Evolutionary conservation across 2,329 filamentous ascomycete genomes (phyloP), one percentile per base, ranked within the genome.

Genomic region (Colletotrichum sp.): DNA sequence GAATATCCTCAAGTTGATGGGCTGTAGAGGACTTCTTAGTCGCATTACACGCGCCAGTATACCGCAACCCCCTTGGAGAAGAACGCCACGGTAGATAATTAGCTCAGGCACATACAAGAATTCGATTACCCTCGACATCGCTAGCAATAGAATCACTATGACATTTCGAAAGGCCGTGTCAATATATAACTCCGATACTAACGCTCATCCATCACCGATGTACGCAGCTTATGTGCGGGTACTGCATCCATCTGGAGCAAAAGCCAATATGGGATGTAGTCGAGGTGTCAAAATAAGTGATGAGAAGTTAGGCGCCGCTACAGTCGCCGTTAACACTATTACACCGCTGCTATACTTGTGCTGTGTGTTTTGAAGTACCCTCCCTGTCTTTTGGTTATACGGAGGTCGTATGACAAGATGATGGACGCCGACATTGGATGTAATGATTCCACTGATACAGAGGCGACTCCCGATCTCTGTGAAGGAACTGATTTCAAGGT

Each of bases 1-100:
- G 3, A 3, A 13, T 48, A 48, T 3, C 5, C n/a, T 1, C 18
- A 2, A 2, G 5, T 13, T 3, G n/a, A 48, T 2, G 43, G 3
- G 18, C 10, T 3, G 12, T 4, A 48, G 18, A 48, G 43, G 4
- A 2, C 43, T 3, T 48, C 7, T 13, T 7, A 48, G 43, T 13
- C 18, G n/a, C 9, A n/a, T 43, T n/a, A 10, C 3, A 43, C 38
- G 18, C 38, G 38, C 38, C 38, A 43, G 9, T n/a, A 3, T 5
- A 43, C 38, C 18, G 10, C 9, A n/a, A 43, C 18, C 1, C 38
- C 9, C 38, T 43, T 10, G 18, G 3, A 43, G 18, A 43, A n/a
- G 18, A 43, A 43, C 18, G 8, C 7, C 36, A 18, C 16, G 38
- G 18, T 1, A n/a, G 38, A 10, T 43, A 18, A n/a, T n/a, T 43